phyloP scores from a whole-genome alignment of 768 basidiomycete genomes.

The Leccinum longicurvipes region DNA sequence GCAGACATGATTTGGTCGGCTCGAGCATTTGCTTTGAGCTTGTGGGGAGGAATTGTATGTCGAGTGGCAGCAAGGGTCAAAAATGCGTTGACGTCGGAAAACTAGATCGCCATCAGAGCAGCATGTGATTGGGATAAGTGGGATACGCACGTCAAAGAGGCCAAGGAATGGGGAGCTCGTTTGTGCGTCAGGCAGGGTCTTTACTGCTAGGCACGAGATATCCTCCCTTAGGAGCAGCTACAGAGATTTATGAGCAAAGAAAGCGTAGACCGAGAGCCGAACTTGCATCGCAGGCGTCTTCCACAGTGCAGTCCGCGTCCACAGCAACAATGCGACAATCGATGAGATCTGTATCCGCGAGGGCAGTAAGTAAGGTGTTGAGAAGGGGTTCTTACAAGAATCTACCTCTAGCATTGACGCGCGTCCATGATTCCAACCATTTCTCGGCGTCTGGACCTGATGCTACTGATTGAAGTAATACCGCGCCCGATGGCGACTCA shows the following conservation, averaged over 20 bases:
- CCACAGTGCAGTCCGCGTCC: constrained; percentile 70
- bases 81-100: constrained; percentile 86
- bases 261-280: not conserved
- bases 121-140: not conserved
- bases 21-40: constrained; percentile 55
- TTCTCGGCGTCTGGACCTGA: constrained; percentile 37
- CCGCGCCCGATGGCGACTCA: constrained; percentile 15
- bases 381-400: not conserved
- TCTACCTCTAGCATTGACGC: constrained; percentile 56
- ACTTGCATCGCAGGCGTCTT: constrained; percentile 78
- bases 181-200: constrained; percentile 26
- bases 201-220: constrained; percentile 64
- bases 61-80: constrained; percentile 77
- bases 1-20: constrained; percentile 69
- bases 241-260: not conserved
- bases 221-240: constrained; percentile 64
- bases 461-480: constrained; percentile 9
- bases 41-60: constrained; percentile 63
- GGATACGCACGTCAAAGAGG: constrained; percentile 66
- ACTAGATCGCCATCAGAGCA: constrained; percentile 42
- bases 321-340: constrained; percentile 65
- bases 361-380: not conserved
- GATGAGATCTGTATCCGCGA: constrained; percentile 52
- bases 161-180: constrained; percentile 42
- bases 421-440: constrained; percentile 60